These are phyloP conservation scores for Coniochaeta sp. DNA, from an alignment of 2,329 filamentous ascomycete species.

Conservation along the genomic window DNA sequence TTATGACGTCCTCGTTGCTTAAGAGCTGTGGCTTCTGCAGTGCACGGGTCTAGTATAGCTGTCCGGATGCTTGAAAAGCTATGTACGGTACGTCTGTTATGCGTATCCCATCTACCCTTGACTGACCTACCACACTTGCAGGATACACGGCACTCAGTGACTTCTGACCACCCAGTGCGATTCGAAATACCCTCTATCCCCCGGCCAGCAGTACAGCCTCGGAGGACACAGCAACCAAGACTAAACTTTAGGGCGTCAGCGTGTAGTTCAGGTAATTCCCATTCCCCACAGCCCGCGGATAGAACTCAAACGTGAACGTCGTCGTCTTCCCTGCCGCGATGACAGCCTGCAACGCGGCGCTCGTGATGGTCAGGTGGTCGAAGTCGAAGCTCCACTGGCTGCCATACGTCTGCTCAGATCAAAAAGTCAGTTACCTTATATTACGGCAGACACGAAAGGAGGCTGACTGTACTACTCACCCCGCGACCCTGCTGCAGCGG, in stretches of 20 bases:
- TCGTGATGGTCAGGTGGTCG: conserved; percentile 35
- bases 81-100: too few species aligned
- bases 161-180: too few species aligned
- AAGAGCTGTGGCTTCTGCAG: too few species aligned
- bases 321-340: conserved; percentile 33
- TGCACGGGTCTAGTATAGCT: too few species aligned
- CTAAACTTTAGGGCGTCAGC: conserved; percentile 20
- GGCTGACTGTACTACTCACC: conserved; percentile 17
- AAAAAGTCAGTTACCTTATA: conserved; percentile 1
- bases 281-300: conserved; percentile 41
- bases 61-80: too few species aligned
- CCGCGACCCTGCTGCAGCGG: conserved; percentile 41
- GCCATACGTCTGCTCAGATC: conserved; percentile 34
- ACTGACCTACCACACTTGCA: too few species aligned
- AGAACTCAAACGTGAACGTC: conserved; percentile 48
- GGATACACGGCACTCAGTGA: too few species aligned
- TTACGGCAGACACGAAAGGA: not conserved
- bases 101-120: too few species aligned
- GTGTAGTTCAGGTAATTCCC: conserved; percentile 37
- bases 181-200: too few species aligned
- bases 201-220: too few species aligned
- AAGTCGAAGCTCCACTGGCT: conserved; percentile 45
- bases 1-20: too few species aligned
- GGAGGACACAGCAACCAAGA: not conserved
- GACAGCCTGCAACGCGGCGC: conserved; percentile 36